Base-by-base conservation (phyloP, 2,329 filamentous ascomycete genomes). In the Fusarium domesticum region DNA sequence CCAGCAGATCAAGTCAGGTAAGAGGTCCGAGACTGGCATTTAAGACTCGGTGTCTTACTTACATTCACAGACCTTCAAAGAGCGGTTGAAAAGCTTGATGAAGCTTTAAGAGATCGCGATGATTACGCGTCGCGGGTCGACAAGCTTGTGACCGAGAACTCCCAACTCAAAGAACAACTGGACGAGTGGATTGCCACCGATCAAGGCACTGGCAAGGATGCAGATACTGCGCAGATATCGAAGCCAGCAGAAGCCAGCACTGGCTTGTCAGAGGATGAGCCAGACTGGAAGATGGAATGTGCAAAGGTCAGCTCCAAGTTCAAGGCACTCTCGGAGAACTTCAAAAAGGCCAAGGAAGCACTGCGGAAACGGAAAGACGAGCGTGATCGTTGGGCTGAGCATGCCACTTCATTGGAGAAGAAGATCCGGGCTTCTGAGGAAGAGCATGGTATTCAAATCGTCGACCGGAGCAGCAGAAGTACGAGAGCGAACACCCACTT, bases 391-490 rank as follows among this genome's bases (percentile, higher is more conserved):
- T 81, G 77, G 77, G 64, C 66, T 18, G 60, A 64, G 6, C 72
- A 76, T 42, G 70, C 72, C 5, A 67, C 67, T 17, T 54, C 64
- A 11, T 58, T 79, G 15, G 65, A 74, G 39, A 61, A 61, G 18
- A 75, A 67, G 46, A 64, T 80, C 10, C 64, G 66, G 35, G 62
- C 58, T 18, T 63, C 77, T 8, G 70, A 76, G 47, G 64, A 64
- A 23, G 66, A 68, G 42, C 57, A 64, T 25, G 57, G 56, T 5
- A 63, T 68, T 25, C 51, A 37, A 7, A 66, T 70, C n/a, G 44
- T 62, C 6, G 59, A 58, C 20, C 41, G 49, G 15, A 43, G 42
- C 14, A 50, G 35, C 38, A 51, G 44, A 31, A 45, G 34, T 23
- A 39, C 31, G 4, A 47, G 51, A 18, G 47, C 45, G 4, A 37